Conservation (phyloP, 768 basidiomycete genomes). For the Suillus sp. region DNA sequence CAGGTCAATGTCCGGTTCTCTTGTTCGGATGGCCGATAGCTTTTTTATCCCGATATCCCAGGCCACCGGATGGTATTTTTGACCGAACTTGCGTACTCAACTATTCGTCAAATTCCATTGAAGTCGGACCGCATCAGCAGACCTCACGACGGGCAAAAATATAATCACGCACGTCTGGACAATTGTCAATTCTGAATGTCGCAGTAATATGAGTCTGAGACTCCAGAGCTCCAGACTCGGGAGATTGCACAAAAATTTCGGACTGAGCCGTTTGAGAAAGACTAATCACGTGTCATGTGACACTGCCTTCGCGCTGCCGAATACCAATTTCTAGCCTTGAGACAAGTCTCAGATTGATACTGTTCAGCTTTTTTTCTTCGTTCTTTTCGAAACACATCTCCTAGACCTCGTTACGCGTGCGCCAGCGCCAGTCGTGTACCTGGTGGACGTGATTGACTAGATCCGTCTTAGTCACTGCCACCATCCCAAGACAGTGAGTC, state of each 20-base stretch:
- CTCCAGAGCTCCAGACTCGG: too few species aligned
- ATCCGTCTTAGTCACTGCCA: not conserved
- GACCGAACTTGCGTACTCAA: too few species aligned
- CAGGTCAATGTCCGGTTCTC: not conserved
- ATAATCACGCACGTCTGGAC: not conserved
- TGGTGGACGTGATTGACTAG: not conserved
- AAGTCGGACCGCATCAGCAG: not conserved
- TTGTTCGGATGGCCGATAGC: not conserved
- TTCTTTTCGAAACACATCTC: not conserved
- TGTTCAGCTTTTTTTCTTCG: not conserved
- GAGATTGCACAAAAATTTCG: not conserved
- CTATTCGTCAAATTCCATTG: not conserved
- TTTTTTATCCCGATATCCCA: not conserved
- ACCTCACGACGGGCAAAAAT: not conserved
- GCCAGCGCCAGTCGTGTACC: not conserved
- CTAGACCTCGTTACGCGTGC: not conserved
- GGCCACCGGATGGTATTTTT: conserved; percentile 1
- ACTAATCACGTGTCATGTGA: too few species aligned
- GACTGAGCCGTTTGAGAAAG: not conserved
- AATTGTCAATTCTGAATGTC: not conserved
- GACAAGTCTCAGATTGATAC: not conserved
- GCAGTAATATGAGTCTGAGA: too few species aligned
- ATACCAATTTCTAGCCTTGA: not conserved
- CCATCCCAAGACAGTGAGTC: conserved; percentile 8
- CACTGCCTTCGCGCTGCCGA: not conserved